Base-by-base conservation (phyloP, 257 asterid genomes). In the Fraxinus pennsylvanica region DNA sequence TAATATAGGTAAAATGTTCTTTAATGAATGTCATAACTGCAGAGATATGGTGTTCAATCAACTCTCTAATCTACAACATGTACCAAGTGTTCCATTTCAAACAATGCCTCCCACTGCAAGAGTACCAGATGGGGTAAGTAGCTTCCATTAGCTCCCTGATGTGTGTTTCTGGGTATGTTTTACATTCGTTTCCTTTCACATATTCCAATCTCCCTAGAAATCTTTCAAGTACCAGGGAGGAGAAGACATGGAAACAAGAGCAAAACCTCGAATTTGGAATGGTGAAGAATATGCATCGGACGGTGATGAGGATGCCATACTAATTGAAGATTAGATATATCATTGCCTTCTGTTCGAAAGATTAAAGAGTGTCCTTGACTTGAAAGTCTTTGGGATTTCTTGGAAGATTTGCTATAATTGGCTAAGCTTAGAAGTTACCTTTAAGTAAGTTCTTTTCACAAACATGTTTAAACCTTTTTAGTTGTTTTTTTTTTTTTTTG, bases 11-110 rank as follows among this genome's bases (percentile, higher is more conserved):
- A 30, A 43, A 27, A 52, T 30, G 39, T 33, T 3, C 38, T 36
- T 67, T 81, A 57, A 78, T 72, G 75, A 74, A 70, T 68, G 43
- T 83, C 73, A 47, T 47, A 77, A 41, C 82, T 87, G 86, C 91
- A 94, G 97, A 89, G 90, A 82, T 77, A 75, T 91, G 83, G 82
- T 94, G 75, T 92, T 92, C 12, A 94, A 91, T 71, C 97, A 94
- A 80, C 76, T 92, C 57, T 89, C 97, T 6, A 88, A 85, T 76
- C 83, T 92, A 81, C 91, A 89, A 78, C 96, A 91, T 82, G 94
- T 86, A 12, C 98, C 99, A 47, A 92, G 97, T 78, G 89, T 91
- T 78, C 99, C 79, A 39, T 94, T 94, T 86, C 96, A 90, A 79
- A 77, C 84, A 21, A 85, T 89, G 79, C 97, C 99, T 47, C 78